Conservation (phyloP, 768 basidiomycete species). For the Termitomyces sp. region DNA sequence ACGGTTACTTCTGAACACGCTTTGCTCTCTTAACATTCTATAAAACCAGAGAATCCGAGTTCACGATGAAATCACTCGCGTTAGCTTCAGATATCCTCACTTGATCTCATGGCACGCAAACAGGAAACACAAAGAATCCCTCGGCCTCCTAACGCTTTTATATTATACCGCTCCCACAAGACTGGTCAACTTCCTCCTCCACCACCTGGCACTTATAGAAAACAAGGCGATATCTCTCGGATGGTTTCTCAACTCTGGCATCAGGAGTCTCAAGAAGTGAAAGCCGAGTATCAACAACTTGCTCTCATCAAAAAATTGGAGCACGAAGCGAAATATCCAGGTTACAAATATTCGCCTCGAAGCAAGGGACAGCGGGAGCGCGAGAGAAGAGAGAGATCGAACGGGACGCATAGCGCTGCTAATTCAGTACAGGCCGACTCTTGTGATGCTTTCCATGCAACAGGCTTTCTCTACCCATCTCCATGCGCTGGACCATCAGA, state of each 20-base stretch:
- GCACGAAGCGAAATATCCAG: conserved; percentile 8
- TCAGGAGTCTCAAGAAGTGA: conserved; percentile 6
- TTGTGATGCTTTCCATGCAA: neutral
- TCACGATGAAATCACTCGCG: neutral
- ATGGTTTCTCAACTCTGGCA: conserved; percentile 6
- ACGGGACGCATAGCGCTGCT: neutral
- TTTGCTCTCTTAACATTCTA: neutral
- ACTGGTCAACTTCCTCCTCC: conserved; percentile 2
- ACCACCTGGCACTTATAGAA: neutral
- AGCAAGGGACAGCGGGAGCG: conserved; percentile 3
- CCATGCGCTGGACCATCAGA: neutral
- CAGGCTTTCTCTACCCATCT: neutral
- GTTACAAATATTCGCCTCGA: conserved; percentile 7
- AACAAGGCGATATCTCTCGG: conserved; percentile 5
- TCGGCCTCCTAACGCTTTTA: conserved; percentile 4
- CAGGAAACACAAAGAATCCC: neutral
- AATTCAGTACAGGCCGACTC: neutral
- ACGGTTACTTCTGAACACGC: neutral
- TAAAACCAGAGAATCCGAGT: neutral
- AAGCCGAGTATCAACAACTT: conserved; percentile 2
- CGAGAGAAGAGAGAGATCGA: neutral
- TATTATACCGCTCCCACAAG: conserved; percentile 1
- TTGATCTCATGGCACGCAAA: neutral
- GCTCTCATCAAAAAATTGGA: conserved; percentile 4
- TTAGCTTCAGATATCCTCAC: neutral